phyloP scores from a whole-genome alignment of 805 yeast genomes.

The Saccharomycodes ludwigii region DNA sequence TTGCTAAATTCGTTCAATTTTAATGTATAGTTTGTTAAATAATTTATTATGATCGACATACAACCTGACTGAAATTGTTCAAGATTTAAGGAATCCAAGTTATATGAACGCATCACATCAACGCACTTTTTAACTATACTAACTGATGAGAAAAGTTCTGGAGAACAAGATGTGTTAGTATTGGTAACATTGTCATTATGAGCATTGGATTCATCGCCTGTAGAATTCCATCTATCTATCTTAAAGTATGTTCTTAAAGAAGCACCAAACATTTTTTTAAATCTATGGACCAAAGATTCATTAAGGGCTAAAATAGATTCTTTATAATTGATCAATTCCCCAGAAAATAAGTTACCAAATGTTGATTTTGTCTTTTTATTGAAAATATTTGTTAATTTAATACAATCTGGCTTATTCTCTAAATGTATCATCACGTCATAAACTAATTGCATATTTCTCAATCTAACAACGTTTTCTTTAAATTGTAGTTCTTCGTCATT shows the following conservation, averaged over 20 bases:
- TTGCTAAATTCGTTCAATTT: conserved; percentile 26
- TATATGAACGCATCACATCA: not conserved
- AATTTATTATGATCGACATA: conserved; percentile 19
- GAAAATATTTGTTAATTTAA: conserved; percentile 5
- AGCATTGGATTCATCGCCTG: no score
- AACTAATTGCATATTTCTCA: conserved; percentile 1
- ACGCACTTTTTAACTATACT: conserved; percentile 1
- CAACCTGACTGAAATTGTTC: conserved; percentile 6
- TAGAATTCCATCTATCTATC: conserved; percentile 20
- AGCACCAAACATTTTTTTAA: conserved; percentile 18
- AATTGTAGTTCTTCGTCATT: conserved; percentile 21
- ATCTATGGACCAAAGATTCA: conserved; percentile 20
- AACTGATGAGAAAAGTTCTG: conserved; percentile 7
- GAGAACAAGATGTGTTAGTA: no score
- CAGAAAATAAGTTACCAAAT: conserved; percentile 19
- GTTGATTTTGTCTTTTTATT: conserved; percentile 6
- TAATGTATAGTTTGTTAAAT: conserved; percentile 24
- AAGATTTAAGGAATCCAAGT: no score
- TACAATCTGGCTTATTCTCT: conserved; percentile 8
- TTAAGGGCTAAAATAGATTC: conserved; percentile 19
- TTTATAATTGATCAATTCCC: conserved; percentile 18
- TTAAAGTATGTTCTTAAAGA: conserved; percentile 23
- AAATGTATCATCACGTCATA: conserved; percentile 8
- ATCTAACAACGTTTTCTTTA: conserved; percentile 4
- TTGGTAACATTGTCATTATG: no score